Conservation (phyloP, 2,329 filamentous ascomycete species). For the Clonostachys solani region DNA sequence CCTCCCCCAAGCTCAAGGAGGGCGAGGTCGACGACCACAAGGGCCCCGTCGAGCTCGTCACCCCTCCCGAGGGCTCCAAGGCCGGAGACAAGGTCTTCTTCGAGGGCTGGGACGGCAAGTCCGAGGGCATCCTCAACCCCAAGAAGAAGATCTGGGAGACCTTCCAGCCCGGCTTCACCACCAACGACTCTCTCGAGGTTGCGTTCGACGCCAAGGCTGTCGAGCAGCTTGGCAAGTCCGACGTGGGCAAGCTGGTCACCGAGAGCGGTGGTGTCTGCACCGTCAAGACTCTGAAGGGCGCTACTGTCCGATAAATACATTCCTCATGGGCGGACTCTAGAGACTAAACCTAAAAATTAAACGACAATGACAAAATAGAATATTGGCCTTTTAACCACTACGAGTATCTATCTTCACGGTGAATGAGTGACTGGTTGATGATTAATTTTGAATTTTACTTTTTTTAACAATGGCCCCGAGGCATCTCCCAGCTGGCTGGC, state of each 20-base stretch:
- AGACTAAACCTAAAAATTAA: too few species aligned
- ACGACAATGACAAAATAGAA: too few species aligned
- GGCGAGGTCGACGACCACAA: slow-evolving; percentile 83
- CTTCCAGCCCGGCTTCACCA: slow-evolving; percentile 94
- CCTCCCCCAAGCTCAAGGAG: slow-evolving; percentile 77
- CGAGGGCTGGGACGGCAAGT: slow-evolving; percentile 90
- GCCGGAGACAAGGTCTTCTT: slow-evolving; percentile 90
- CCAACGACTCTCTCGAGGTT: slow-evolving; percentile 74
- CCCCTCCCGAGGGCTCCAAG: slow-evolving; percentile 70
- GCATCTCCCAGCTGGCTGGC: too few species aligned
- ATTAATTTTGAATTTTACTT: too few species aligned
- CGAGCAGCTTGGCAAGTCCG: slow-evolving; percentile 70
- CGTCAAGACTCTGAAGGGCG: slow-evolving; percentile 75
- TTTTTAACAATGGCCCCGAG: too few species aligned
- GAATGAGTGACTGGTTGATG: too few species aligned
- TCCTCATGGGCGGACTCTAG: too few species aligned
- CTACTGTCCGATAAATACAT: slow-evolving; percentile 68
- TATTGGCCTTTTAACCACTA: too few species aligned
- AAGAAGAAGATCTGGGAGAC: slow-evolving; percentile 99
- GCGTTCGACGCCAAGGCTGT: slow-evolving; percentile 79
- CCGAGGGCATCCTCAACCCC: slow-evolving; percentile 90
- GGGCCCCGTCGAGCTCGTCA: slow-evolving; percentile 88
- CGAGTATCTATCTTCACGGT: too few species aligned
- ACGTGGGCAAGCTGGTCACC: slow-evolving; percentile 66
- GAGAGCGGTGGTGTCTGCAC: slow-evolving; percentile 76